Evolutionary conservation across 768 basidiomycete genomes (phyloP), one percentile per base, ranked within the genome.

Genomic region (Psilocybe tampanensis): DNA sequence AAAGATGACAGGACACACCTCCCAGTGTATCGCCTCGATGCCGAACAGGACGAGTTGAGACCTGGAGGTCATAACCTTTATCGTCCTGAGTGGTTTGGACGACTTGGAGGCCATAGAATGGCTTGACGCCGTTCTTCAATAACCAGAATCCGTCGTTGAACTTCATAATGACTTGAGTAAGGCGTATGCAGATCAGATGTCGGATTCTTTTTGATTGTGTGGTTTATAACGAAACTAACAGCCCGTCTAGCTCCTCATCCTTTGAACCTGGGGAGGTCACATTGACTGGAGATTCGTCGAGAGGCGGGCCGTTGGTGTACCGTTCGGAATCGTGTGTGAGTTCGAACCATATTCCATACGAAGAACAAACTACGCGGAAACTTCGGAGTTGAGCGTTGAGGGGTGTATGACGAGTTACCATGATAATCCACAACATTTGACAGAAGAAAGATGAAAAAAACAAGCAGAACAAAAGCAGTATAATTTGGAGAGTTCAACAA

Each of bases 71-170:
- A 60, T 86, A 80, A 0, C 78, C 81, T 29, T 78, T 73, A 13
- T 72, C 71, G 44, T 79, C 78, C 12, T 70, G 68, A 39, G 72
- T 70, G 19, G 76, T 69, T 49, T 84, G 79, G 32, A 81, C 81
- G 34, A 86, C 86, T 62, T 89, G 84, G 42, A 89, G 74, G 26
- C 82, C 87, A 55, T 83, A 85, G 58, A 77, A 78, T 12, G 85
- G 77, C 63, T 82, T 85, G 55, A 86, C 80, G 39, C 84, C 87
- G 58, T 80, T 74, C 63, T 85, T 85, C 61, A 85, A 70, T 21
- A 87, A 77, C 86, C 86, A 89, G 64, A 89, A 85, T 19, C 88
- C 86, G 72, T 89, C 88, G 76, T 83, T 88, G 75, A 88, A 86
- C 65, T 82, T 86, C 86, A 88, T 90, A 51, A 42, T 2, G 13